Evolutionary conservation across 139 green algal genomes (phyloP).

Genomic region (Pleodorina starrii): DNA sequence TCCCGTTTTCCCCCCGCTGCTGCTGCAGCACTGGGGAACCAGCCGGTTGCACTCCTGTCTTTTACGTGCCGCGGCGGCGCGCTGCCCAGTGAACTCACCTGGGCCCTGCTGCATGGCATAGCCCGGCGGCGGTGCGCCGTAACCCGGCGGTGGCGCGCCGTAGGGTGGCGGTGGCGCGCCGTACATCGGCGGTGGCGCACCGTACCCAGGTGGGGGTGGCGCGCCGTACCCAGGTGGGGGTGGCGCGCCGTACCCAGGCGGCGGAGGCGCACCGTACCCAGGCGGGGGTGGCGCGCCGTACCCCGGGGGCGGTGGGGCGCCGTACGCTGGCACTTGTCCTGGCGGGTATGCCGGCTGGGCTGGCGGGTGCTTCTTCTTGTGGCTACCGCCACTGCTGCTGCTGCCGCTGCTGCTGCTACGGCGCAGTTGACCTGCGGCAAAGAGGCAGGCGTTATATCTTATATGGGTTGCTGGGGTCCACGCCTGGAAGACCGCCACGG

Average conservation of each 20-base stretch:
- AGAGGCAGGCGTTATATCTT: too few relatives aligned
- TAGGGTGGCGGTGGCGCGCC: constrained; percentile 19
- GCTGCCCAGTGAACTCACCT: neutral
- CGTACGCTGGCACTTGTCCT: neutral
- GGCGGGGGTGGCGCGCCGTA: constrained; percentile 7
- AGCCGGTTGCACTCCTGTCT: too few relatives aligned
- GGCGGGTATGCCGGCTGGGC: neutral
- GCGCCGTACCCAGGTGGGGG: constrained; percentile 13
- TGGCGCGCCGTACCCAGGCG: neutral
- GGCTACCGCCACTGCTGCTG: neutral
- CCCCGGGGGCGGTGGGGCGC: neutral
- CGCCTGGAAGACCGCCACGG: too few relatives aligned
- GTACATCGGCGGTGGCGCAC: constrained; percentile 11
- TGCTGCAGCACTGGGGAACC: too few relatives aligned
- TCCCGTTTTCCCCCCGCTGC: too few relatives aligned
- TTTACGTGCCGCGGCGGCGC: too few relatives aligned
- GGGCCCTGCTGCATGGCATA: neutral
- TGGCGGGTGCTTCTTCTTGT: neutral
- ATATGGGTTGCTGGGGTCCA: too few relatives aligned
- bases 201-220: constrained; percentile 15
- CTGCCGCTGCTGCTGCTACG: neutral
- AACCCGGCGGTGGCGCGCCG: neutral
- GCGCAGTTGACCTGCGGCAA: neutral
- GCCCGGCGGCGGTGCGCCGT: neutral
- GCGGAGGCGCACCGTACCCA: neutral